These are phyloP conservation scores for Plasmodium adleri DNA, from an alignment of 169 alveolate species.

Conservation along the genomic window DNA sequence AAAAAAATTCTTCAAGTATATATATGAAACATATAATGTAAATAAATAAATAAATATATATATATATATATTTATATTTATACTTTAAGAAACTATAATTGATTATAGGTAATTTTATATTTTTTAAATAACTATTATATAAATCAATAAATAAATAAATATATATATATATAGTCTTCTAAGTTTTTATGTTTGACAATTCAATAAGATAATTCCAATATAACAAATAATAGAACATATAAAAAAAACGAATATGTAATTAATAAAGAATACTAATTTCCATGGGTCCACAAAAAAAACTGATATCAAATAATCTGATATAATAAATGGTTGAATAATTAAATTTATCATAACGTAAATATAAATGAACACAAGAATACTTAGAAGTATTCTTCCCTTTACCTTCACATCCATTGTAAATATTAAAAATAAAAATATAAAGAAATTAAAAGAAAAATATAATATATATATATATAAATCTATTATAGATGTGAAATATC, in stretches of 20 bases:
- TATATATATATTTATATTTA: too few species aligned
- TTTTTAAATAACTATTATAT: conserved; percentile 20
- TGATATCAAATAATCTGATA: conserved; percentile 53
- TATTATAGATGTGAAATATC: conserved; percentile 68
- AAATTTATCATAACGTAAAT: conserved; percentile 67
- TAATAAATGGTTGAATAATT: conserved; percentile 70
- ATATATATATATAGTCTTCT: too few species aligned
- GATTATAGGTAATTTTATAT: background rate
- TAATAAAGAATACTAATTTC: conserved; percentile 63
- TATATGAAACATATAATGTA: too few species aligned
- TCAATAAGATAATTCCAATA: conserved; percentile 44
- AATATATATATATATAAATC: background rate
- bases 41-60: too few species aligned
- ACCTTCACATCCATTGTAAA: conserved; percentile 48
- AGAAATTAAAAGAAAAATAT: background rate
- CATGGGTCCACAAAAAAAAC: conserved; percentile 78
- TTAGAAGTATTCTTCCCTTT: conserved; percentile 54
- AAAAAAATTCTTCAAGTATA: too few species aligned
- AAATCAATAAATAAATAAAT: background rate
- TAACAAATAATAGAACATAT: conserved; percentile 61
- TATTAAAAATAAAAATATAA: conserved; percentile 6
- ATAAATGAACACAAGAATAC: conserved; percentile 20
- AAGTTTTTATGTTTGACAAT: conserved; percentile 29
- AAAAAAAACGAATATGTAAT: conserved; percentile 59
- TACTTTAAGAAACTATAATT: too few species aligned